Conservation (phyloP, 1,284 basidiomycete genomes). For the Trichosporon sp. region DNA sequence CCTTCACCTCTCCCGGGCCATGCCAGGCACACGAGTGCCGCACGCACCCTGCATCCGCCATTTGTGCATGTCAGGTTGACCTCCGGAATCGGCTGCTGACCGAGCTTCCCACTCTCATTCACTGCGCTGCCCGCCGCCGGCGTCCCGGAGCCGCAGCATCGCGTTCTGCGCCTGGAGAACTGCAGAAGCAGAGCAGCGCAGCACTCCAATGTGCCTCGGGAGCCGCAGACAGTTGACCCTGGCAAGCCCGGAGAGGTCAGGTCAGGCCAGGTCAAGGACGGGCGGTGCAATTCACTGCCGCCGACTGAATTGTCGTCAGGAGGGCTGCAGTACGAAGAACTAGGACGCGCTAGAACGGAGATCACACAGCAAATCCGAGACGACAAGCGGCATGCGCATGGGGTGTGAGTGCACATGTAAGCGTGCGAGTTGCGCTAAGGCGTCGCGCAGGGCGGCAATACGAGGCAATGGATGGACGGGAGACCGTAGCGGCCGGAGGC, state of each 20-base stretch:
- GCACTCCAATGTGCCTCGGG: background rate
- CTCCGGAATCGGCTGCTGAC: background rate
- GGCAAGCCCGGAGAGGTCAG: background rate
- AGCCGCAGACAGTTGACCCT: too few species aligned
- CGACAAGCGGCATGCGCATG: background rate
- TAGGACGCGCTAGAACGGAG: background rate
- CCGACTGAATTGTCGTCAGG: background rate
- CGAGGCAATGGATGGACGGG: background rate
- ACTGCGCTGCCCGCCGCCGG: background rate
- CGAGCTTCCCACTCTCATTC: background rate
- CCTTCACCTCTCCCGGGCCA: background rate
- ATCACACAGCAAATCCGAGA: background rate
- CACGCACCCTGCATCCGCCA: background rate
- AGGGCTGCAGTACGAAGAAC: background rate
- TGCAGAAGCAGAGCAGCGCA: background rate
- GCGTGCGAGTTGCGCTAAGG: background rate
- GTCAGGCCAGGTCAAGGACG: background rate
- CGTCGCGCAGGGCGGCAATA: background rate
- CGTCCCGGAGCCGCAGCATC: background rate
- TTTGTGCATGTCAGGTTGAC: background rate
- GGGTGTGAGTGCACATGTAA: background rate
- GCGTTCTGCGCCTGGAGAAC: background rate
- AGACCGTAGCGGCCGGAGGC: background rate
- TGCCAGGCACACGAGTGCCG: background rate
- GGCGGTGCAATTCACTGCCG: background rate